Conservation (phyloP, 768 basidiomycete species). For the Trametes cinnabarina region DNA sequence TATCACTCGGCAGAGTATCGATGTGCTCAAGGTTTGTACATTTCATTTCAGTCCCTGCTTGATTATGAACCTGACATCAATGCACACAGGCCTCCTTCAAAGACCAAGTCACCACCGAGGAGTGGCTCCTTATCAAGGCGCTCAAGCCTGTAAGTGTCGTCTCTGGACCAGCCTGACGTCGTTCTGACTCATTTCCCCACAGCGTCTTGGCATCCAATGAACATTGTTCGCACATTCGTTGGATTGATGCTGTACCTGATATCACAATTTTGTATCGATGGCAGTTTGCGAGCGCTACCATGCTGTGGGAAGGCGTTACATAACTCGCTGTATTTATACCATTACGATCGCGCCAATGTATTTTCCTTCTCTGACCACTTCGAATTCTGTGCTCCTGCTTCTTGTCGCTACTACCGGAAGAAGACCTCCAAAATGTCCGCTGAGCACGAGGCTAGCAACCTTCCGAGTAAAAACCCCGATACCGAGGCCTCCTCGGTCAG, state of each 20-base stretch:
- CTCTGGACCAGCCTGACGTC: neutral
- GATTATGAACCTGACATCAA: neutral
- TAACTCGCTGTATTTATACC: slow-evolving; percentile 26
- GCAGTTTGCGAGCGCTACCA: neutral
- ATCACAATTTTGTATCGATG: slow-evolving; percentile 5
- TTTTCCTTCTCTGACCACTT: neutral
- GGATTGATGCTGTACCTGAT: slow-evolving; percentile 3
- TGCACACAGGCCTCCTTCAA: slow-evolving; percentile 88
- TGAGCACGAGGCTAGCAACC: slow-evolving; percentile 13
- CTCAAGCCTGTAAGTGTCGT: slow-evolving; percentile 66
- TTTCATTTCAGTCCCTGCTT: slow-evolving; percentile 9
- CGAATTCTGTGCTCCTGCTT: neutral
- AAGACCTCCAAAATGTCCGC: slow-evolving; percentile 16
- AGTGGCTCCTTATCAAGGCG: slow-evolving; percentile 89
- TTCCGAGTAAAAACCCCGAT: slow-evolving; percentile 11
- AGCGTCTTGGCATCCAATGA: slow-evolving; percentile 42
- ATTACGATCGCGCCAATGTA: slow-evolving; percentile 2
- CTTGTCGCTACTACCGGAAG: neutral
- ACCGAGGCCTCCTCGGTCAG: slow-evolving; percentile 29
- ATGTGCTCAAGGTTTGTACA: slow-evolving; percentile 81
- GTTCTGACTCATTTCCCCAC: neutral
- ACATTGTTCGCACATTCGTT: neutral
- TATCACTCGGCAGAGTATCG: slow-evolving; percentile 90
- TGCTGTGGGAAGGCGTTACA: slow-evolving; percentile 20
- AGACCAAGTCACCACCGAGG: slow-evolving; percentile 83